Base-by-base conservation (phyloP, 2,329 filamentous ascomycete species). In the Fusarium multiceps region DNA sequence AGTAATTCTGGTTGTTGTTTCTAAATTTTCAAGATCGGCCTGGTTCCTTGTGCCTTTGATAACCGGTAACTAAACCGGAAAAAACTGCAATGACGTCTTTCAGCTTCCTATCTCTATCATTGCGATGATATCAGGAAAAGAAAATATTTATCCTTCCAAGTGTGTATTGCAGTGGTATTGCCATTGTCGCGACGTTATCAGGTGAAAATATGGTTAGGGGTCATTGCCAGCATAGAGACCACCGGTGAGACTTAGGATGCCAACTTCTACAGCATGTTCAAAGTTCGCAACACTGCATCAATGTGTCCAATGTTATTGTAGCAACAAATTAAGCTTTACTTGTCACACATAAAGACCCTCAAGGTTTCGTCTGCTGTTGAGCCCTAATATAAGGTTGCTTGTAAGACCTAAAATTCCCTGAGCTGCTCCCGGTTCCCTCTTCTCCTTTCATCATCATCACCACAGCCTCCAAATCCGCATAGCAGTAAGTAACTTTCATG, bases 61-160 rank as follows among this genome's bases (percentile, higher is more conserved):
- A 12, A 37, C 18, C 34, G 2, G 34, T n/a, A 18, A 2, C 11
- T 12, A 37, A 37, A 6, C 10, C 10, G n/a, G 18, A 7, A 11
- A 37, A 37, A 37, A 0, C 34, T 18, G 10, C 1, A n/a, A 18
- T n/a, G 1, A 7, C 6, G 3, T 6, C 6, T 30, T 30, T 13
- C 28, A 30, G 2, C 7, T 30, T 30, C 28, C 28, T 14, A 14
- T 30, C 13, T 30, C 28, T 2, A 30, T 30, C 12, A 30, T 14
- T 14, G 28, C 6, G 28, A 30, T 30, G 13, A 30, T 37, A 4
- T n/a, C 34, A n/a, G n/a, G 6, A 6, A n/a, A 7, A 37, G 18
- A 6, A n/a, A 18, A 37, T 37, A 10, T n/a, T 37, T n/a, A 2
- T 37, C 0, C 6, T 12, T 37, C 3, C 6, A 37, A 37, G 10